Evolutionary conservation across 768 basidiomycete genomes (phyloP).

Genomic region (Lentinula sp.): DNA sequence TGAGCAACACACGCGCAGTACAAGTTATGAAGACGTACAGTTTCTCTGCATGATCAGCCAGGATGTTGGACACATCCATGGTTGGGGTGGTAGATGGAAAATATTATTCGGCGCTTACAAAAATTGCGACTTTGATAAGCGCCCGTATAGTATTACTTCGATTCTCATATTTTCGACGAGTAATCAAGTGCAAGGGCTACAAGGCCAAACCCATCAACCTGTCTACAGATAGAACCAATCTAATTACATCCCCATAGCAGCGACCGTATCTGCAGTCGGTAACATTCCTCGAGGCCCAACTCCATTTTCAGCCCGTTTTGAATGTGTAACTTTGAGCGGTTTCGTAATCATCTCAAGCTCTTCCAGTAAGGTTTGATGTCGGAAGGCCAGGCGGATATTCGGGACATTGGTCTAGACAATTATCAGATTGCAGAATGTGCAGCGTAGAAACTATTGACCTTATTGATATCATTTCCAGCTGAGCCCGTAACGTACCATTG

Average conservation of each 20-base stretch:
- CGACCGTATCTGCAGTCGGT: background rate
- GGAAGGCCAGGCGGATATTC: constrained; percentile 80
- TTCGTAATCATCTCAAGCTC: constrained; percentile 70
- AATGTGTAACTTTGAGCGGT: background rate
- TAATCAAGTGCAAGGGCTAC: too few species aligned
- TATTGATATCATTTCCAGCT: constrained; percentile 93
- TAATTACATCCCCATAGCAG: background rate
- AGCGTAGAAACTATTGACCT: constrained; percentile 40
- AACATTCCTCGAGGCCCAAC: background rate
- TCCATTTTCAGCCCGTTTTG: background rate
- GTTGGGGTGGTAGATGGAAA: background rate
- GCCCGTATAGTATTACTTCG: background rate
- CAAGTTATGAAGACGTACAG: constrained; percentile 39
- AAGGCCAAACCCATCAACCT: background rate
- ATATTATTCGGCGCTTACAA: background rate
- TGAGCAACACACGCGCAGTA: background rate
- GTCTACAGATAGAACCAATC: background rate
- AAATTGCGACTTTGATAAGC: background rate
- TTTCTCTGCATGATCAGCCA: constrained; percentile 69
- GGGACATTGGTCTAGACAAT: constrained; percentile 88
- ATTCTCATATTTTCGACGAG: too few species aligned
- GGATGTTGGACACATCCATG: constrained; percentile 82
- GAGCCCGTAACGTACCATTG: constrained; percentile 92
- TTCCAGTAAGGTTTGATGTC: constrained; percentile 84
- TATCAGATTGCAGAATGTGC: too few species aligned